Conservation (phyloP, 2,329 filamentous ascomycete species). For the Verticillium nubilum region DNA sequence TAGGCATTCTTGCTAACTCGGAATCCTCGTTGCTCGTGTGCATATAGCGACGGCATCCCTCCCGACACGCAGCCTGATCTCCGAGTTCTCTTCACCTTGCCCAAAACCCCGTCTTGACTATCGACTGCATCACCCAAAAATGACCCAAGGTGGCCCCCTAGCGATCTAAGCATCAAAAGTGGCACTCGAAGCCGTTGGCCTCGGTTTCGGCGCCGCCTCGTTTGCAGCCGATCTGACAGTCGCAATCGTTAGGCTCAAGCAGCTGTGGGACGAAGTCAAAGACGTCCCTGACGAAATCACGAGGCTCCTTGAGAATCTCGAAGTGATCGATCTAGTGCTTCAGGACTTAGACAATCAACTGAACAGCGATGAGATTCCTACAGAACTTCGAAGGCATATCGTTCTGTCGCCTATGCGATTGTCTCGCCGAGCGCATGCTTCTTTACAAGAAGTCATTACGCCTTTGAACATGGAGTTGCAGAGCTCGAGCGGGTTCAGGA, state of each 20-base stretch:
- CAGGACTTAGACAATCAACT: not conserved
- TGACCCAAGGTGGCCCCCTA: not conserved
- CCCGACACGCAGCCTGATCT: not conserved
- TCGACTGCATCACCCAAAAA: not conserved
- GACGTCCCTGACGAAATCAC: constrained; percentile 3
- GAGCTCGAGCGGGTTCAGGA: not conserved
- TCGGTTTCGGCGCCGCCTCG: not conserved
- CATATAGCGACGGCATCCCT: too few relatives aligned
- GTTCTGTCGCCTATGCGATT: not conserved
- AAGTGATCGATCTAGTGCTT: not conserved
- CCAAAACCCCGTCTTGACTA: too few relatives aligned
- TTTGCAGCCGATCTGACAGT: not conserved
- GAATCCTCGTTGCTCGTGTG: too few relatives aligned
- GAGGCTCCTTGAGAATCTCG: not conserved
- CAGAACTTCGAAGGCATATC: not conserved
- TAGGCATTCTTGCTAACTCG: too few relatives aligned
- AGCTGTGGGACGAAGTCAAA: constrained; percentile 6
- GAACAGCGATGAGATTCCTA: not conserved
- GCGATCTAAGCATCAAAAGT: not conserved
- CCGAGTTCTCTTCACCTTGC: not conserved
- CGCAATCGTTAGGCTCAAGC: constrained; percentile 2
- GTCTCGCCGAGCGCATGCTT: not conserved
- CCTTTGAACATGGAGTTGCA: not conserved
- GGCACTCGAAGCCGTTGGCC: not conserved
- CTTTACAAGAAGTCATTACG: not conserved